Base-by-base conservation (phyloP, 2,329 filamentous ascomycete genomes). In the Colletotrichum nymphaeae region DNA sequence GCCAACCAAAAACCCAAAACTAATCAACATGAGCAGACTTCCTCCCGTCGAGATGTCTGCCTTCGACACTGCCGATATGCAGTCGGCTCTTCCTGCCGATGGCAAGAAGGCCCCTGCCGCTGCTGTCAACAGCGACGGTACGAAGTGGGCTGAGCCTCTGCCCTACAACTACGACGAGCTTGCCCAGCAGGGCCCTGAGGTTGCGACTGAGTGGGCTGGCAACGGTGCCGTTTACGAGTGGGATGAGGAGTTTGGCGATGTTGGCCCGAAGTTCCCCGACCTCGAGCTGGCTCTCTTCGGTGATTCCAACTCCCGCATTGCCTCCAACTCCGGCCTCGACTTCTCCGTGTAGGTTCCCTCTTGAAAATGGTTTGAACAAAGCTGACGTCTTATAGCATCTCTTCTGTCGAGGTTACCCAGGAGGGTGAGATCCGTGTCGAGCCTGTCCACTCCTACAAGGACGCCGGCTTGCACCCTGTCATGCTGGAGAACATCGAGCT, bases 181-280 rank as follows among this genome's bases (percentile, higher is more conserved):
- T 28, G 75, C 77, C 32, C 73, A 76, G 8, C 68, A 76, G 2
- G 75, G 62, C 6, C 60, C 72, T n/a, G 65, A 53, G n/a, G 63
- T 68, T n/a, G 16, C 30, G 19, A n/a, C 11, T 52, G 78, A 80
- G 2, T 91, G 87, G 83, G 89, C 87, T 16, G 81, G 85, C 49
- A 89, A 89, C 67, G 92, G 91, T n/a, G 84, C 80, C 0, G 87
- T 93, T 56, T 98, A 98, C 77, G 90, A 95, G 78, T 98, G 94
- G 93, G 88, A 91, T 22, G 95, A 95, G 12, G 94, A 97, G 3
- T 94, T 89, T 76, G 97, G 96, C 2, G 96, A 98, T 53, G 86
- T 99, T 67, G 96, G 93, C 7, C 95, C 95, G 0, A 86, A 86
- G 63, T 89, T 92, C 66, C 85, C 88, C 0, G 89, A 91, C 60